A percentile compares a stretch with the other conserved stretches of the same genome.
Evolutionary conservation across 192 early-diverging fungal species (phyloP).

Genomic region (Funneliformis geosporum): DNA sequence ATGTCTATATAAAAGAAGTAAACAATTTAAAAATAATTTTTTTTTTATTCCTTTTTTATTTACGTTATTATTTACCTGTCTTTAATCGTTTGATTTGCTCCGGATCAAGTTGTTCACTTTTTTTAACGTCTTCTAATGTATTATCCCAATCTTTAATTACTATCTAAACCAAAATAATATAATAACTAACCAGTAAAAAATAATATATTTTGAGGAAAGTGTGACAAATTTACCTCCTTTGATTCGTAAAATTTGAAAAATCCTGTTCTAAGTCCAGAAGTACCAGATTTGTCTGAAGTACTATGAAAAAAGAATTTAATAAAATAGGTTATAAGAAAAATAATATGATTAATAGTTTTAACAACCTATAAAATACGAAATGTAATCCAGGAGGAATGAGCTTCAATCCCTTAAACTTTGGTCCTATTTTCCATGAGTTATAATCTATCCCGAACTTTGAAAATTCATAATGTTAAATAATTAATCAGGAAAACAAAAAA

Average conservation of each 20-base stretch:
- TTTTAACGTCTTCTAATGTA: slow-evolving; percentile 66
- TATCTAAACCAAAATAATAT: slow-evolving; percentile 52
- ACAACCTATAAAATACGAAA: slow-evolving; percentile 76
- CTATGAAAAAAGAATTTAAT: too few relatives aligned
- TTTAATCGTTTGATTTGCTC: slow-evolving; percentile 65
- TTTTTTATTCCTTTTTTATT: not conserved
- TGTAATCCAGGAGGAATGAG: slow-evolving; percentile 93
- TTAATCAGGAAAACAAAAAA: too few relatives aligned
- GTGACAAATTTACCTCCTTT: slow-evolving; percentile 51
- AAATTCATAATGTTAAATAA: not conserved
- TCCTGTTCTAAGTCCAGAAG: slow-evolving; percentile 65
- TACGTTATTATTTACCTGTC: slow-evolving; percentile 50
- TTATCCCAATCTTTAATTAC: slow-evolving; percentile 81
- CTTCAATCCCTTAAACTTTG: slow-evolving; percentile 89
- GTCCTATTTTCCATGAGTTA: slow-evolving; percentile 88
- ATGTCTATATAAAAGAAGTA: slow-evolving; percentile 52
- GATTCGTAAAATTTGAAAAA: slow-evolving; percentile 74
- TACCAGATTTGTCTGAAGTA: slow-evolving; percentile 44
- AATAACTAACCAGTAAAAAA: slow-evolving; percentile 33
- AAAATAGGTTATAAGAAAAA: too few relatives aligned
- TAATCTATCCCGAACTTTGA: slow-evolving; percentile 87
- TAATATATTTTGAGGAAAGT: not conserved
- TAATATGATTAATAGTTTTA: not conserved
- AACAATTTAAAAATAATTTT: not conserved
- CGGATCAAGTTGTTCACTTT: slow-evolving; percentile 54